These are phyloP conservation scores for Avena insularis DNA, from an alignment of 176 grass and related monocot species.

Conservation along the genomic window DNA sequence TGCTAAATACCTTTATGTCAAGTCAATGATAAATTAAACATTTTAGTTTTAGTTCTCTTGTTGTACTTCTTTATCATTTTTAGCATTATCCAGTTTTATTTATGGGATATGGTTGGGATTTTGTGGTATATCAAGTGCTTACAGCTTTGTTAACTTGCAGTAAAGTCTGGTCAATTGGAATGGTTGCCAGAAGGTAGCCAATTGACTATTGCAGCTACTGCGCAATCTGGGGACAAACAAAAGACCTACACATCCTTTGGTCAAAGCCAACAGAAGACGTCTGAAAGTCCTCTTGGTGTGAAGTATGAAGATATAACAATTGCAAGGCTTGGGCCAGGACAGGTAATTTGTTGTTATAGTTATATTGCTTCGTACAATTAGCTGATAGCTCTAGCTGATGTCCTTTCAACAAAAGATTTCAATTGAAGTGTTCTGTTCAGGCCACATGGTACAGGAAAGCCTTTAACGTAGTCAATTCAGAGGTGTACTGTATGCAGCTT, in stretches of 20 bases:
- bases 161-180: constrained; percentile 81
- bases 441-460: constrained; percentile 2
- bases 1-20: neutral
- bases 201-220: constrained; percentile 34
- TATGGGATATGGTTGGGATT: neutral
- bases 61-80: neutral
- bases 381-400: neutral
- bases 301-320: constrained; percentile 82
- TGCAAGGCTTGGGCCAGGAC: constrained; percentile 88
- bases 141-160: constrained; percentile 56
- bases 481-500: neutral
- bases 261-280: constrained; percentile 65
- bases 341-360: constrained; percentile 47
- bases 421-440: constrained; percentile 25
- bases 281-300: constrained; percentile 56
- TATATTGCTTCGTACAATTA: neutral
- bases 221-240: constrained; percentile 59
- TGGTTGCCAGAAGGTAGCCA: constrained; percentile 95
- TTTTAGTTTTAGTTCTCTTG: neutral
- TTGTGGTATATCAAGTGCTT: constrained; percentile 19
- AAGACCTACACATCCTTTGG: constrained; percentile 82
- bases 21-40: neutral
- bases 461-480: neutral
- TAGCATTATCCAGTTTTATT: neutral
- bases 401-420: constrained; percentile 5